Evolutionary conservation across 306 rosid species (phyloP).

Genomic region (Ormosia emarginata): DNA sequence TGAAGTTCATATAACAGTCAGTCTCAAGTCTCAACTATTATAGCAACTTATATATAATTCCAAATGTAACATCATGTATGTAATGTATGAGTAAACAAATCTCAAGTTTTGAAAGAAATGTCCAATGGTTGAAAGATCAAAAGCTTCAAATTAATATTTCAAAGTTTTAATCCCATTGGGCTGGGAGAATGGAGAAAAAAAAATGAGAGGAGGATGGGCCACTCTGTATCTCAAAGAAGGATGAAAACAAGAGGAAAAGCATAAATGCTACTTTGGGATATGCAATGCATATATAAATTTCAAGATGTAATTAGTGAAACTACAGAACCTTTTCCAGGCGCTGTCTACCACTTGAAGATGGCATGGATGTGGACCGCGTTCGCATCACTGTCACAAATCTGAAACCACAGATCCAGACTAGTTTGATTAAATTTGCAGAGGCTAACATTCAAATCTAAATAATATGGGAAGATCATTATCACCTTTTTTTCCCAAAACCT

Average conservation of each 20-base stretch:
- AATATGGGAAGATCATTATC: not conserved
- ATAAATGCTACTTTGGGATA: not conserved
- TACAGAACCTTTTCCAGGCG: conserved; percentile 68
- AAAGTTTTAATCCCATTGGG: not conserved
- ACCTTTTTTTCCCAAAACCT: conserved; percentile 78
- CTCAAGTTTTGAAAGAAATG: not conserved
- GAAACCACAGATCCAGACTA: conserved; percentile 28
- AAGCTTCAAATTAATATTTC: not conserved
- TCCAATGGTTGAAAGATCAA: not conserved
- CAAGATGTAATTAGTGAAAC: not conserved
- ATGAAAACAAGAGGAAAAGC: not conserved
- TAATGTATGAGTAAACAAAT: not conserved
- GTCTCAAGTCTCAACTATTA: conserved; percentile 18
- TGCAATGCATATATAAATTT: conserved; percentile 19
- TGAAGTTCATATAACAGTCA: conserved; percentile 29
- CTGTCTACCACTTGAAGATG: conserved; percentile 70
- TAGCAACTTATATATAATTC: not conserved
- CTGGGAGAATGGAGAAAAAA: not conserved
- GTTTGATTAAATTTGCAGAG: conserved; percentile 21
- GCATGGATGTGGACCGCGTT: conserved; percentile 71
- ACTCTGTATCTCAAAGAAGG: not conserved
- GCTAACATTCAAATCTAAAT: not conserved
- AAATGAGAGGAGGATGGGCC: not conserved
- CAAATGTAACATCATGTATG: not conserved
- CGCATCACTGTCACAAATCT: conserved; percentile 81